Conservation (phyloP, 1,284 basidiomycete species). For the Phenoliferia sp. region DNA sequence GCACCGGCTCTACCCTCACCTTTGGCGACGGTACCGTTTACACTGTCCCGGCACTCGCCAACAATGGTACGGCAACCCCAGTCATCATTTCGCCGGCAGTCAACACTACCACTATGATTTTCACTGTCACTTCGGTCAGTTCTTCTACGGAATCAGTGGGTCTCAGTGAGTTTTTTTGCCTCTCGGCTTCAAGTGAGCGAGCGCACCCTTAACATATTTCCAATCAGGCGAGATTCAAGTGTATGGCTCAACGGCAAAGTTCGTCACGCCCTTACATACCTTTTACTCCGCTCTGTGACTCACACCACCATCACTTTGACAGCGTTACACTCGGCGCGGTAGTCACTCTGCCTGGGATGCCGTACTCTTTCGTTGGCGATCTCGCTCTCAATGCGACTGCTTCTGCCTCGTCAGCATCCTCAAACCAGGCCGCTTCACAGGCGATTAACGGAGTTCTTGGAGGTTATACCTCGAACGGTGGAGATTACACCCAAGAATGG, state of each 20-base stretch:
- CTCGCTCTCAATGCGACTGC: background rate
- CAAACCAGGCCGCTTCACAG: background rate
- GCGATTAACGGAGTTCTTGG: background rate
- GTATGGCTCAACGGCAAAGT: background rate
- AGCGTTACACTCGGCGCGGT: too few species aligned
- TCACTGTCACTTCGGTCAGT: slow-evolving; percentile 23
- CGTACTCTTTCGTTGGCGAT: too few species aligned
- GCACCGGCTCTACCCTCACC: slow-evolving; percentile 11
- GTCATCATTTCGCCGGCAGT: slow-evolving; percentile 4
- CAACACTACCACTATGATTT: slow-evolving; percentile 10
- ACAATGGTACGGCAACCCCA: slow-evolving; percentile 20
- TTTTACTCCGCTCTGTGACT: background rate
- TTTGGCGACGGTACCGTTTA: slow-evolving; percentile 15
- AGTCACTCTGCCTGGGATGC: too few species aligned
- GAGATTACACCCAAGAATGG: slow-evolving; percentile 21
- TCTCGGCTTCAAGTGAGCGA: background rate
- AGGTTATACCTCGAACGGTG: background rate
- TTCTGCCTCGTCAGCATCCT: background rate
- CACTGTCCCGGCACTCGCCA: slow-evolving; percentile 12
- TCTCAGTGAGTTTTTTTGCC: slow-evolving; percentile 1
- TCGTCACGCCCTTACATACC: background rate
- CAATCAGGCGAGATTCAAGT: background rate
- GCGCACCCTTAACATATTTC: background rate
- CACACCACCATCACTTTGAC: too few species aligned
- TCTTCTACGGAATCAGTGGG: slow-evolving; percentile 25